Percentiles rank a stretch among this genome's conserved stretches.
These are phyloP conservation scores for Alternaria longipes DNA, from an alignment of 2,329 filamentous ascomycete species.

Conservation along the genomic window DNA sequence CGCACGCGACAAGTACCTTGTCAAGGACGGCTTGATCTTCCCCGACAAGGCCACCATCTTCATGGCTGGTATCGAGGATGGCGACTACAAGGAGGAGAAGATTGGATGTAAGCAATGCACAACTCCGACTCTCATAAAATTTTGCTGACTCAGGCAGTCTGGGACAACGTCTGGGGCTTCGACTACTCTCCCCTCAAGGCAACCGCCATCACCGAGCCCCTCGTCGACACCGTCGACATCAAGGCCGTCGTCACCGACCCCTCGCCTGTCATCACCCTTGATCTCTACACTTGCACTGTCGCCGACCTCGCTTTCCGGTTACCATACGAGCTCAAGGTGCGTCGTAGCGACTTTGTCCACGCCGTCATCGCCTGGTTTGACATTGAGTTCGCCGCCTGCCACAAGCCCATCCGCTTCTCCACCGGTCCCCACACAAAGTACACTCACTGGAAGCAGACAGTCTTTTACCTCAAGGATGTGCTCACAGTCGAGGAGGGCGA, in stretches of 20 bases:
- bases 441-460: constrained; percentile 99
- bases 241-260: constrained; percentile 98
- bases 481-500: constrained; percentile 91
- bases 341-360: constrained; percentile 94
- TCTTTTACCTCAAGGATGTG: constrained; percentile 95
- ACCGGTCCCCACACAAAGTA: constrained; percentile 98
- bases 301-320: constrained; percentile 85
- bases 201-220: constrained; percentile 91
- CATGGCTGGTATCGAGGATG: constrained; percentile 96
- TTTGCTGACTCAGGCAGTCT: constrained; percentile 69
- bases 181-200: constrained; percentile 94
- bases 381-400: constrained; percentile 97
- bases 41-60: constrained; percentile 99
- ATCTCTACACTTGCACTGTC: constrained; percentile 88
- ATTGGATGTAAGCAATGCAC: constrained; percentile 77
- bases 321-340: constrained; percentile 77
- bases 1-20: constrained; percentile 90
- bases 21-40: constrained; percentile 90
- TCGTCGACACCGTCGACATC: constrained; percentile 97
- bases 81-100: constrained; percentile 99
- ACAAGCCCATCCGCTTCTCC: constrained; percentile 96
- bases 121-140: background rate
- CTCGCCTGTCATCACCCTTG: constrained; percentile 81
- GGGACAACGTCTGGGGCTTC: constrained; percentile 99
- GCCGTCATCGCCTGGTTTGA: constrained; percentile 99